Conservation (phyloP, 768 basidiomycete genomes). For the Pleurotus salmoneostramineus region DNA sequence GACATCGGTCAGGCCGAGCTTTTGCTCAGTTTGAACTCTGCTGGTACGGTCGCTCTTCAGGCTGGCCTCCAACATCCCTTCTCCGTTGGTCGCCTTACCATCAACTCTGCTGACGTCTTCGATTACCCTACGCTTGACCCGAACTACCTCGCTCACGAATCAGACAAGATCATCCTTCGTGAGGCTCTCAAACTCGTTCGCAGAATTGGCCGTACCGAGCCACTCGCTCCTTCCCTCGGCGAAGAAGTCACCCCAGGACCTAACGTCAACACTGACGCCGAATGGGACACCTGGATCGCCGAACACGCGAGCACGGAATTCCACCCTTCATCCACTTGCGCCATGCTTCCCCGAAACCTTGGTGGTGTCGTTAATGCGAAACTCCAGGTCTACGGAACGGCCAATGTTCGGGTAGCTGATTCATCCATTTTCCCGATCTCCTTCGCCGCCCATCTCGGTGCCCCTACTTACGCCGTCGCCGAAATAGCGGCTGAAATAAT, state of each 20-base stretch:
- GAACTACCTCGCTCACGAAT: slow-evolving; percentile 51
- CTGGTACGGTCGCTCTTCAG: slow-evolving; percentile 48
- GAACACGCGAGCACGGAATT: slow-evolving; percentile 45
- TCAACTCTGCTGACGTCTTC: slow-evolving; percentile 58
- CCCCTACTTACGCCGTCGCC: slow-evolving; percentile 50
- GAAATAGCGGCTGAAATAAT: slow-evolving; percentile 53
- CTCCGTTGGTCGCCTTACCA: slow-evolving; percentile 57
- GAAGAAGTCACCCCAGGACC: slow-evolving; percentile 49
- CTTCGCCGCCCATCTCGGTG: slow-evolving; percentile 10
- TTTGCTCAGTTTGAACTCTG: slow-evolving; percentile 35
- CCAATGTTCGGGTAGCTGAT: slow-evolving; percentile 50
- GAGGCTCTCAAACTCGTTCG: slow-evolving; percentile 64
- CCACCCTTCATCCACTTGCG: slow-evolving; percentile 56
- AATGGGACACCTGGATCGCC: slow-evolving; percentile 52
- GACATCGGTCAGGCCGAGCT: slow-evolving; percentile 55
- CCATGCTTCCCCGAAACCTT: slow-evolving; percentile 49
- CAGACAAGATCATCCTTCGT: slow-evolving; percentile 45
- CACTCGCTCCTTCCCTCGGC: slow-evolving; percentile 40
- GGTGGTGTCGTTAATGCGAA: slow-evolving; percentile 51
- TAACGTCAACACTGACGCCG: slow-evolving; percentile 45
- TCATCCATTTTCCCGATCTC: slow-evolving; percentile 24
- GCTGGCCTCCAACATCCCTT: slow-evolving; percentile 64
- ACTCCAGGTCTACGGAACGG: slow-evolving; percentile 41
- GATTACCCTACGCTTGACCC: slow-evolving; percentile 63
- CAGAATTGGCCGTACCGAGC: slow-evolving; percentile 44